Percentiles rank a stretch among this genome's conserved stretches.
These are phyloP conservation scores for Brasenia schreberi DNA, from an alignment of 164 flowering plant species.

Conservation along the genomic window DNA sequence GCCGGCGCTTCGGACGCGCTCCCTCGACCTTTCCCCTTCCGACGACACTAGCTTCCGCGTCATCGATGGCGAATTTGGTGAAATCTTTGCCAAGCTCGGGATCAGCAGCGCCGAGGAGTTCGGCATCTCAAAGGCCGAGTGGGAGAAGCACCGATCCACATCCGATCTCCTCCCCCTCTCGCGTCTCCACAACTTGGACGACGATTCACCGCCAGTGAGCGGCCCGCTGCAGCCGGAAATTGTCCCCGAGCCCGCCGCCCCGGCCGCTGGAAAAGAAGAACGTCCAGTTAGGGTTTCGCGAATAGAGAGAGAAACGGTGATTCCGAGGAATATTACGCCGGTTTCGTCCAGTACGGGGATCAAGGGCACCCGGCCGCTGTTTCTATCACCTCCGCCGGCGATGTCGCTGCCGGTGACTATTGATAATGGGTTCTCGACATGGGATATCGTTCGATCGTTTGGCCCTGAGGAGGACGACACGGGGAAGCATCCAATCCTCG, in stretches of 20 bases:
- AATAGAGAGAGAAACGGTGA: background rate
- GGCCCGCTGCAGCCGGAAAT: too few species aligned
- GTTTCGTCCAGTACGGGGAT: conserved; percentile 26
- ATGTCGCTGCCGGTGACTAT: conserved; percentile 13
- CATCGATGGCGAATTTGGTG: conserved; percentile 47
- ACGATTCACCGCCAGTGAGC: too few species aligned
- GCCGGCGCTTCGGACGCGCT: conserved; percentile 11
- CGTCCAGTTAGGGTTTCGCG: background rate
- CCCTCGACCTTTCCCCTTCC: conserved; percentile 15
- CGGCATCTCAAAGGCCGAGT: conserved; percentile 48
- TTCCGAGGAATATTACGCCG: too few species aligned
- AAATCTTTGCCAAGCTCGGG: conserved; percentile 42
- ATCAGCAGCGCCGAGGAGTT: conserved; percentile 81
- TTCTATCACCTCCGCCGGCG: conserved; percentile 36
- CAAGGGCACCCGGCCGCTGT: conserved; percentile 73
- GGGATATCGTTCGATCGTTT: conserved; percentile 48
- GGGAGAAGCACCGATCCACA: conserved; percentile 46
- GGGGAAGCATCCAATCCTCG: background rate
- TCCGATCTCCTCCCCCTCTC: conserved; percentile 7
- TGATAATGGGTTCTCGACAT: conserved; percentile 35
- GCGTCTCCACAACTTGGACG: background rate
- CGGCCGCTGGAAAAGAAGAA: background rate
- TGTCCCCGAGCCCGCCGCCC: background rate
- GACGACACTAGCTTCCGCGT: background rate
- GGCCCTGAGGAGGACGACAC: conserved; percentile 33